Conservation (phyloP, 768 basidiomycete genomes). For the Rossbeevera mucosa region DNA sequence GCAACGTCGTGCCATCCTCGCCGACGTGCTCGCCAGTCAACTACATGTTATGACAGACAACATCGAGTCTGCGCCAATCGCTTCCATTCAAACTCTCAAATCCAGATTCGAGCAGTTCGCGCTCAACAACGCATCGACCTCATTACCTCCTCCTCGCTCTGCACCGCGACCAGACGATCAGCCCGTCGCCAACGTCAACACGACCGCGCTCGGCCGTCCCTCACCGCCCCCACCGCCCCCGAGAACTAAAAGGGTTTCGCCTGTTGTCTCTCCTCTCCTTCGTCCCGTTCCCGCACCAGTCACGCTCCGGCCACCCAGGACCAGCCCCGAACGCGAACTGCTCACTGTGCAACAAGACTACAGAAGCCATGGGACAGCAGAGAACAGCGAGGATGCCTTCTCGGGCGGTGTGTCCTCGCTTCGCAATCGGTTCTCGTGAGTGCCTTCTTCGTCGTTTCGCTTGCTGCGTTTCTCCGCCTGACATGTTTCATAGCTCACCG, state of each 20-base stretch:
- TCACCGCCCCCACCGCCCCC: conserved; percentile 57
- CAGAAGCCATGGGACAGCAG: conserved; percentile 3
- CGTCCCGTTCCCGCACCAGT: conserved; percentile 46
- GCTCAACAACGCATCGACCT: conserved; percentile 27
- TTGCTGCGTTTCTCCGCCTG: neutral
- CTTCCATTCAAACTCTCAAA: conserved; percentile 64
- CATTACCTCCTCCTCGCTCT: conserved; percentile 35
- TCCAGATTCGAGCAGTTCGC: conserved; percentile 71
- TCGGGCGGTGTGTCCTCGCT: conserved; percentile 37
- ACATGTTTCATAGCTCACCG: conserved; percentile 10
- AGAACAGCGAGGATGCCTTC: conserved; percentile 13
- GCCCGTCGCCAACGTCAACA: conserved; percentile 39
- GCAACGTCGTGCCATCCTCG: no score
- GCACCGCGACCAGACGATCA: conserved; percentile 32
- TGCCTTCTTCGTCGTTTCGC: conserved; percentile 8
- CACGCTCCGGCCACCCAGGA: conserved; percentile 15
- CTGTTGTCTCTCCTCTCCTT: conserved; percentile 45
- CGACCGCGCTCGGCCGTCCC: conserved; percentile 38
- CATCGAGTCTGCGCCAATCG: conserved; percentile 50
- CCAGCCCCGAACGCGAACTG: conserved; percentile 19
- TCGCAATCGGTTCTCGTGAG: conserved; percentile 48
- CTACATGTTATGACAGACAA: conserved; percentile 12
- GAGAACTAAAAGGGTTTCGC: conserved; percentile 35
- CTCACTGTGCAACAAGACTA: neutral
- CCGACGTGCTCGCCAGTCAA: no score